Percentiles rank a stretch among this genome's conserved stretches.
phyloP scores from a whole-genome alignment of 1,284 basidiomycete genomes.

The Cryptococcus sp. region DNA sequence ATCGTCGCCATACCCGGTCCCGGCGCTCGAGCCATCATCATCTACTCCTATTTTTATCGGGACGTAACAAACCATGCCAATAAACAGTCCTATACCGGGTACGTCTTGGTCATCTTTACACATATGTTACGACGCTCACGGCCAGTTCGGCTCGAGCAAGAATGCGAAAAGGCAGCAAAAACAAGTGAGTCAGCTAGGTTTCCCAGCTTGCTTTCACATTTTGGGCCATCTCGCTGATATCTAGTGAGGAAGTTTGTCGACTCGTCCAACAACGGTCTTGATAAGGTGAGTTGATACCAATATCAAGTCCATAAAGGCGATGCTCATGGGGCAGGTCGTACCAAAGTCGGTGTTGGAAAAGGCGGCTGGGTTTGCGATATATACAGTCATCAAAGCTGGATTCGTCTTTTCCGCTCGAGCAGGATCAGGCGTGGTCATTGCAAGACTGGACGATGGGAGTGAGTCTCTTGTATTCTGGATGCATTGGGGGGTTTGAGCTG shows the following conservation, averaged over 20 bases:
- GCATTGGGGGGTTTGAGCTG: not conserved
- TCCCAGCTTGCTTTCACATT: too few relatives aligned
- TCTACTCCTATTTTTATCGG: not conserved
- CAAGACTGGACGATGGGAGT: slow-evolving; percentile 75
- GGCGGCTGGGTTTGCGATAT: slow-evolving; percentile 53
- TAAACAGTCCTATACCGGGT: not conserved
- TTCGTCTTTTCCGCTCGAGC: slow-evolving; percentile 59
- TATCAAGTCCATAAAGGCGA: not conserved
- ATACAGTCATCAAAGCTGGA: slow-evolving; percentile 54
- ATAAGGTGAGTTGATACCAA: slow-evolving; percentile 33
- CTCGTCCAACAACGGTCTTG: slow-evolving; percentile 45
- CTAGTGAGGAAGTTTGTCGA: slow-evolving; percentile 47
- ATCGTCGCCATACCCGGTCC: too few relatives aligned
- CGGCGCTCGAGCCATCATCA: too few relatives aligned
- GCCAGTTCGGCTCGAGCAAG: slow-evolving; percentile 49
- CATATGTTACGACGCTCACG: not conserved
- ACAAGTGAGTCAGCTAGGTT: slow-evolving; percentile 41
- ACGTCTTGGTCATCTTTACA: not conserved
- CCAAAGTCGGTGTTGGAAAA: slow-evolving; percentile 42
- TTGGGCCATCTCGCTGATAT: not conserved
- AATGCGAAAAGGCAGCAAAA: slow-evolving; percentile 53
- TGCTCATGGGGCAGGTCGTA: slow-evolving; percentile 37
- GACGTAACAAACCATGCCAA: not conserved
- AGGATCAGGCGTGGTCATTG: slow-evolving; percentile 88
- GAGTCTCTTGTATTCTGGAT: slow-evolving; percentile 46